Conservation (phyloP, 2,329 filamentous ascomycete genomes). For the Clonostachys sp. region DNA sequence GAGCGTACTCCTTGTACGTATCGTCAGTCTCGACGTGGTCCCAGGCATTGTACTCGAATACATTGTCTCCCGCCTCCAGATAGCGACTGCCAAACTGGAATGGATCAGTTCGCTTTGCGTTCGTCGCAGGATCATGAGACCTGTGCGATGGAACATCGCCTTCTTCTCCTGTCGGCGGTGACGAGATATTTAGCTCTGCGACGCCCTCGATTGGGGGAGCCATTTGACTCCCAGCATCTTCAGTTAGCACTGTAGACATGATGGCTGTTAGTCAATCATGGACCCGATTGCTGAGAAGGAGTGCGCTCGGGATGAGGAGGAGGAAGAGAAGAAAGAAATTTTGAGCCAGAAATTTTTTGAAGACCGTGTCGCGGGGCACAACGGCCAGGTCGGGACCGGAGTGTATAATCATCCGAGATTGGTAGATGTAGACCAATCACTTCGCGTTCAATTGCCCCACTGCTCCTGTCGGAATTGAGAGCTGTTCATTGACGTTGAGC, state of each 20-base stretch:
- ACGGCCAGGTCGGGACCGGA: neutral
- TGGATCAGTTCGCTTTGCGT: conserved; percentile 83
- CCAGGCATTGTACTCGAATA: conserved; percentile 98
- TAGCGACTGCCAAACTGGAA: conserved; percentile 93
- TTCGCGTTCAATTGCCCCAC: too few species aligned
- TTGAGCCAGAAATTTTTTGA: neutral
- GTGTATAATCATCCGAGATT: neutral
- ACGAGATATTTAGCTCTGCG: conserved; percentile 2
- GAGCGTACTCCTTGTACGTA: conserved; percentile 79
- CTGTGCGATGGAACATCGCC: conserved; percentile 49
- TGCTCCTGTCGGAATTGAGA: too few species aligned
- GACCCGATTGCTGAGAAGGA: neutral
- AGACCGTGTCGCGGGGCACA: too few species aligned
- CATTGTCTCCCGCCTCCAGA: conserved; percentile 78
- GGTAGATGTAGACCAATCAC: neutral
- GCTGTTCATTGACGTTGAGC: too few species aligned
- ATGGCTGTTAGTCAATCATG: too few species aligned
- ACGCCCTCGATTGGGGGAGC: neutral
- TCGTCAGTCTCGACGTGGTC: conserved; percentile 95
- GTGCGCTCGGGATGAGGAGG: conserved; percentile 1
- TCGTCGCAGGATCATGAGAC: conserved; percentile 67
- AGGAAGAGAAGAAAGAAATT: conserved; percentile 5
- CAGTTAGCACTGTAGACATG: too few species aligned
- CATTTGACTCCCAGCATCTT: too few species aligned
- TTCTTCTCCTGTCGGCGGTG: conserved; percentile 5